Evolutionary conservation across 441 rosid species (phyloP).

Genomic region (Adansonia gregorii): DNA sequence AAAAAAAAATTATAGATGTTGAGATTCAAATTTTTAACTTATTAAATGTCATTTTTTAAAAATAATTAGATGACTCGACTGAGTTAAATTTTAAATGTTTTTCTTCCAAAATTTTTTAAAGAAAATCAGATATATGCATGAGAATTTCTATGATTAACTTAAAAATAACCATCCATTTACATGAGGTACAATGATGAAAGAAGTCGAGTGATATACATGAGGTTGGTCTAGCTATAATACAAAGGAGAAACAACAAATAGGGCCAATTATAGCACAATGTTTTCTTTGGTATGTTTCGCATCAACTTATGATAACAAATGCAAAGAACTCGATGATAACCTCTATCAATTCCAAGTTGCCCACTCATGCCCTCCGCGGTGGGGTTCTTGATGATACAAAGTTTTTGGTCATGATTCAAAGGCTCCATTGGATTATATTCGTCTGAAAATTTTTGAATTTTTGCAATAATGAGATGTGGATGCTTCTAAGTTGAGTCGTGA

Average conservation of each 20-base stretch:
- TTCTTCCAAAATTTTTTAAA: background rate
- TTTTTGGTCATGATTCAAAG: conserved; percentile 29
- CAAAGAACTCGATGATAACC: conserved; percentile 26
- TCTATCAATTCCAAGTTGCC: conserved; percentile 14
- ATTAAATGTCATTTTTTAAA: too few species aligned
- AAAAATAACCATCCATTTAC: background rate
- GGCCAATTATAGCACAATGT: conserved; percentile 9
- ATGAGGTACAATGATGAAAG: background rate
- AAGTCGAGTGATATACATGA: background rate
- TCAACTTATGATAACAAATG: conserved; percentile 17
- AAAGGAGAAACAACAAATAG: conserved; percentile 23
- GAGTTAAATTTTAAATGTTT: too few species aligned
- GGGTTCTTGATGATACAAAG: conserved; percentile 30
- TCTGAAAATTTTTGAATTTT: background rate
- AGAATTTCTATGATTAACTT: conserved; percentile 1
- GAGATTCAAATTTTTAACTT: too few species aligned
- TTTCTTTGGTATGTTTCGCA: conserved; percentile 10
- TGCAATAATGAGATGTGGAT: conserved; percentile 24
- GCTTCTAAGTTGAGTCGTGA: background rate
- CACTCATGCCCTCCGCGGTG: conserved; percentile 21
- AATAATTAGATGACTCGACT: too few species aligned
- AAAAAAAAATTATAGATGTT: too few species aligned
- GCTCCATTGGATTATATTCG: conserved; percentile 24
- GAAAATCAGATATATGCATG: background rate
- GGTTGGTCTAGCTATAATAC: conserved; percentile 14